Base-by-base conservation (phyloP, 2,329 filamentous ascomycete species). In the Verticillium klebahnii region DNA sequence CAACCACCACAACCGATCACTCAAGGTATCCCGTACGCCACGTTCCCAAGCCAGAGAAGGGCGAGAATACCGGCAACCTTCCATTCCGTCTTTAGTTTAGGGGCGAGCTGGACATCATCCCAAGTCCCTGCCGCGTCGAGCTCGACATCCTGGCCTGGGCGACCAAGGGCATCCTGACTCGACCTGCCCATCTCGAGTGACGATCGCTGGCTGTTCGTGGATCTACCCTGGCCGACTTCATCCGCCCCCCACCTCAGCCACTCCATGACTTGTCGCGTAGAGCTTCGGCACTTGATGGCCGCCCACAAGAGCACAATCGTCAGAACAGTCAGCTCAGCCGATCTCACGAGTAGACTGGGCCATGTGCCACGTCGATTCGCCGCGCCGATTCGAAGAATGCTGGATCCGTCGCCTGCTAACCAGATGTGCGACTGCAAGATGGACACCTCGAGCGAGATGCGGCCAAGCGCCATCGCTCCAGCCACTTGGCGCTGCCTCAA, bases 341-440 rank as follows among this genome's bases (percentile, higher is more conserved):
- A 19, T 25, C 45, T 52, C n/a, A 19, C 45, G 19, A 52, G 45
- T 19, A 19, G 12, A 11, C 45, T 52, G 45, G 57, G 55, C n/a
- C 5, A 23, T 8, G 19, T 14, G n/a, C 45, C 45, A 17, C 39
- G 56, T 12, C 17, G 29, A n/a, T 45, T 40, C 19, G 57, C 60
- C 11, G 66, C 40, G 11, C 66, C 64, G 37, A 67, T 61, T 60
- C 77, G 68, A 17, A 86, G 73, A n/a, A 81, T 65, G 0, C 79
- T 81, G 45, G 78, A 79, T 7, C 80, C 79, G 67, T 86, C 82
- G 9, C 78, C 82, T 9, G 81, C 82, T 32, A 86, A 77, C 83
- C 82, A 86, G 62, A 85, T 78, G 69, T 87, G 85, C 66, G 81
- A 80, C 65, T 86, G 82, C 62, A 87, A 71, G 8, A 84, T 74